Base-by-base conservation (phyloP, 2,329 filamentous ascomycete species). In the Alternaria conjuncta region DNA sequence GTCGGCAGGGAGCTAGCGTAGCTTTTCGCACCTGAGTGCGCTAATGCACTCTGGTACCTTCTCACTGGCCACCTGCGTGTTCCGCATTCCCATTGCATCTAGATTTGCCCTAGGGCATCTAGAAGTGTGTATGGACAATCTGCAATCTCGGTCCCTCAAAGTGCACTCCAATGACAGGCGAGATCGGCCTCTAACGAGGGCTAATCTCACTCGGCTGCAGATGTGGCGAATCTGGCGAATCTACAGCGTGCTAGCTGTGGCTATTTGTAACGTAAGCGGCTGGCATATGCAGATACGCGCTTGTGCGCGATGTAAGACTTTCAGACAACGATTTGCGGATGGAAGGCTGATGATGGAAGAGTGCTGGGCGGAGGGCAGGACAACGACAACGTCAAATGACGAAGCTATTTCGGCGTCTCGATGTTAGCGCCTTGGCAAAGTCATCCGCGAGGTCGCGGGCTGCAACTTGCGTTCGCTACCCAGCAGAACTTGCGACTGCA, bases 1-100 rank as follows among this genome's bases (percentile, higher is more conserved):
- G 49, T 20, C 55, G 32, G 32, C 44, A 47, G 10, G 32, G 15
- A 20, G 54, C 60, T 63, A 63, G 60, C 43, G 50, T 26, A 44
- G 15, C 20, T 36, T 23, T 32, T 18, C 26, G 10, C 21, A 23
- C 18, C 20, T 43, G 12, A 2, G 28, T 20, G 18, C 28, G 28
- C 49, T 51, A 51, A 51, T 51, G 49, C 49, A 23, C n/a, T 10
- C 13, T 15, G 28, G 18, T 51, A 21, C 3, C 49, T 21, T 36
- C 28, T 51, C 12, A 51, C 49, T 36, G 49, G 49, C 28, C 28
- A 23, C 28, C 26, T 8, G 11, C 15, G 15, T 51, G 20, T 23
- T 4, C 28, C 18, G 12, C 18, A 6, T 12, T 15, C 13, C 28
- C 21, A 36, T 23, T 9, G 49, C 28, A 23, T 23, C 49, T 36